Conservation (phyloP, 768 basidiomycete genomes). For the Tubosaeta sp. region DNA sequence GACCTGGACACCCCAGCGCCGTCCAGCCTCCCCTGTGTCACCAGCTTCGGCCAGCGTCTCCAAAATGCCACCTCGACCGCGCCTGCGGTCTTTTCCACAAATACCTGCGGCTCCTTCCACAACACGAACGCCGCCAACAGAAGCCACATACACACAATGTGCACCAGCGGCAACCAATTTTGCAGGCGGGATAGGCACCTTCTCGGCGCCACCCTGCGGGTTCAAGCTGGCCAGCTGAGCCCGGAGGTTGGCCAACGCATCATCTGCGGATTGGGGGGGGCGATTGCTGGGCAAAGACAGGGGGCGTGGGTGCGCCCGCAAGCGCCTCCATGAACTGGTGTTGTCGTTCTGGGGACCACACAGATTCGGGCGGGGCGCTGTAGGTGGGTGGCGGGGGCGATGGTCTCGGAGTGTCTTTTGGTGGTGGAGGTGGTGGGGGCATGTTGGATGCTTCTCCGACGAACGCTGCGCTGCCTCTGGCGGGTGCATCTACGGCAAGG, state of each 20-base stretch:
- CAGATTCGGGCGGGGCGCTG: too few relatives aligned
- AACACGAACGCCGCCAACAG: conserved; percentile 67
- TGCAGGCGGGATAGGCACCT: conserved; percentile 42
- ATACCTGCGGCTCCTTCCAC: conserved; percentile 56
- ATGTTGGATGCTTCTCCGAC: conserved; percentile 40
- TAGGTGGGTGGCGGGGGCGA: conserved; percentile 36
- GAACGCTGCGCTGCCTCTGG: conserved; percentile 27
- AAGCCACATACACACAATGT: conserved; percentile 59
- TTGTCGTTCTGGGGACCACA: conserved; percentile 69
- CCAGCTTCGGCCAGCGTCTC: conserved; percentile 62
- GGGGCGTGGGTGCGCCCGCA: conserved; percentile 38
- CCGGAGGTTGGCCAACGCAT: conserved; percentile 48
- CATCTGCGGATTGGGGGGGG: conserved; percentile 23
- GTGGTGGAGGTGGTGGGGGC: conserved; percentile 23
- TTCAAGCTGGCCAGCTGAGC: conserved; percentile 25
- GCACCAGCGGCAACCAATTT: conserved; percentile 61
- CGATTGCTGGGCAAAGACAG: conserved; percentile 15
- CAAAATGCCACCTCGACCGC: conserved; percentile 38
- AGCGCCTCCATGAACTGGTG: conserved; percentile 65
- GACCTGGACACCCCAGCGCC: conserved; percentile 48
- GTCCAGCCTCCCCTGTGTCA: conserved; percentile 31
- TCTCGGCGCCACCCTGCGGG: conserved; percentile 18
- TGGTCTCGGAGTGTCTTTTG: conserved; percentile 23
- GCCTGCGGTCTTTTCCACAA: conserved; percentile 35
- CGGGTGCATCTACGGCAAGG: conserved; percentile 7